A percentile compares a stretch with the other conserved stretches of the same genome.
Evolutionary conservation across 2,329 filamentous ascomycete species (phyloP).

Genomic region (Colletotrichum plurivorum): DNA sequence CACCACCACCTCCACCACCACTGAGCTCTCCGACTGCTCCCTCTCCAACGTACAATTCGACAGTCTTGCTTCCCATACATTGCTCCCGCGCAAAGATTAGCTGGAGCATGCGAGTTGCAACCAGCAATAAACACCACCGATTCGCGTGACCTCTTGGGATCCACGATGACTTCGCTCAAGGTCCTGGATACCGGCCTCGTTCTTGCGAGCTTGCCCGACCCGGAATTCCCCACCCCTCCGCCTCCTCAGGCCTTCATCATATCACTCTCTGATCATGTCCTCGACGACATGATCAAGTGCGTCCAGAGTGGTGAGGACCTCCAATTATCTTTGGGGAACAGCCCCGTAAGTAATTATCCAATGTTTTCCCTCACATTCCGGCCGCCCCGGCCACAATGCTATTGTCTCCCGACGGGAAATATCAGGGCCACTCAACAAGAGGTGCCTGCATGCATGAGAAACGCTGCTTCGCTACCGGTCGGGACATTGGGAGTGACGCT

Average conservation of each 20-base stretch:
- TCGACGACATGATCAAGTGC: slow-evolving; percentile 74
- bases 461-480: slow-evolving; percentile 15
- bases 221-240: slow-evolving; percentile 57
- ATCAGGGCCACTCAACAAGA: not conserved
- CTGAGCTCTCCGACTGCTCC: not conserved
- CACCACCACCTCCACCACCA: slow-evolving; percentile 14
- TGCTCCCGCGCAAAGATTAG: slow-evolving; percentile 2
- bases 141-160: slow-evolving; percentile 32
- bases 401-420: slow-evolving; percentile 30
- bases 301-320: slow-evolving; percentile 70
- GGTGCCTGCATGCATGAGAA: slow-evolving; percentile 25
- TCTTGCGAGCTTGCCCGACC: slow-evolving; percentile 65
- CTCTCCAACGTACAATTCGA: slow-evolving; percentile 7
- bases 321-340: slow-evolving; percentile 69
- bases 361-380: slow-evolving; percentile 10
- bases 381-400: slow-evolving; percentile 8
- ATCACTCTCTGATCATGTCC: slow-evolving; percentile 68
- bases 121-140: slow-evolving; percentile 14
- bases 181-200: slow-evolving; percentile 71
- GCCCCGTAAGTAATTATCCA: slow-evolving; percentile 66
- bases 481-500: slow-evolving; percentile 2
- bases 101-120: slow-evolving; percentile 37
- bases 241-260: slow-evolving; percentile 71
- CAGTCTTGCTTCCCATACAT: not conserved
- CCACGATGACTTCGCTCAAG: slow-evolving; percentile 66